Conservation (phyloP, 495 filamentous ascomycete genomes). For the Daldinia childiae region DNA sequence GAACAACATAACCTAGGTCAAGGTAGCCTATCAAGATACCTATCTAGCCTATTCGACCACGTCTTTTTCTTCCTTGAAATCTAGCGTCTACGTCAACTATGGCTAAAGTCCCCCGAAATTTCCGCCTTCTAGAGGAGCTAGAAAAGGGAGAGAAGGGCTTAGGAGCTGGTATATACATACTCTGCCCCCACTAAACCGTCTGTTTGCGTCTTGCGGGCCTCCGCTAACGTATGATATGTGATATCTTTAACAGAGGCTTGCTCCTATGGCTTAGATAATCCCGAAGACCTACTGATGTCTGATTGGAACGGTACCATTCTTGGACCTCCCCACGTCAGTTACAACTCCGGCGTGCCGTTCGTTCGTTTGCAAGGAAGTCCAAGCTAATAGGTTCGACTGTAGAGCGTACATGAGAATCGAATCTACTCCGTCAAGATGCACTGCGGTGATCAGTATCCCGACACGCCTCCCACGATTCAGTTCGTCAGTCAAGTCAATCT, state of each 20-base stretch:
- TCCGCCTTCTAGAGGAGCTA: constrained; percentile 93
- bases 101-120: constrained; percentile 93
- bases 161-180: constrained; percentile 83
- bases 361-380: background rate
- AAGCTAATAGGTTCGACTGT: constrained; percentile 12
- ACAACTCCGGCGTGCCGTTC: background rate
- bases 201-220: background rate
- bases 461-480: constrained; percentile 84
- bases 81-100: constrained; percentile 13
- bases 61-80: background rate
- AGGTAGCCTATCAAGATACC: no score
- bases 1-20: background rate
- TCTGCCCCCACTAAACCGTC: background rate
- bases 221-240: constrained; percentile 9
- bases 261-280: constrained; percentile 94
- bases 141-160: constrained; percentile 99
- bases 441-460: constrained; percentile 90
- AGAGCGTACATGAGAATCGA: constrained; percentile 97
- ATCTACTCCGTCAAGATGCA: constrained; percentile 99
- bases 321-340: constrained; percentile 90
- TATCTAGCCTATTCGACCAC: background rate
- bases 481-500: constrained; percentile 95
- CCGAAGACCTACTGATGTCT: constrained; percentile 95
- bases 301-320: constrained; percentile 99
- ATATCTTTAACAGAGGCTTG: constrained; percentile 75